A percentile compares a stretch with the other conserved stretches of the same genome.
Evolutionary conservation across 176 grass and related monocot genomes (phyloP).

Genomic region (Phoenix dactylifera): DNA sequence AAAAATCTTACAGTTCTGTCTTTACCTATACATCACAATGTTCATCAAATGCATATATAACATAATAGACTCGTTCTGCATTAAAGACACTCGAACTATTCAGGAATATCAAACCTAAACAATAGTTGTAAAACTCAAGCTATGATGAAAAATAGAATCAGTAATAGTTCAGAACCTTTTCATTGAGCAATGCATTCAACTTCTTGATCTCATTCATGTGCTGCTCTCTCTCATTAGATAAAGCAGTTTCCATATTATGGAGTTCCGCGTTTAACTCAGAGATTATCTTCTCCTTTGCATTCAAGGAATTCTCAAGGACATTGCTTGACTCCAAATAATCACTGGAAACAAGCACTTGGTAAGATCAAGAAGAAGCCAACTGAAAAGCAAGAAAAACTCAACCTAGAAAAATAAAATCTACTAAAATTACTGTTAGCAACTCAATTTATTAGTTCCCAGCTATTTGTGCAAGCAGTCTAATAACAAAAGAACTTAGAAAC

Average conservation of each 20-base stretch:
- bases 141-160: background rate
- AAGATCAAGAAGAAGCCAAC: constrained; percentile 1
- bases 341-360: constrained; percentile 31
- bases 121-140: too few species aligned
- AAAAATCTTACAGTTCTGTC: too few species aligned
- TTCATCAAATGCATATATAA: too few species aligned
- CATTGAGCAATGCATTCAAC: constrained; percentile 72
- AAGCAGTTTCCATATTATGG: constrained; percentile 72
- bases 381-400: constrained; percentile 7
- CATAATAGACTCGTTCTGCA: too few species aligned
- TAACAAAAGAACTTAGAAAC: too few species aligned
- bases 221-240: constrained; percentile 79
- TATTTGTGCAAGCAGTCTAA: too few species aligned
- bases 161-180: constrained; percentile 46
- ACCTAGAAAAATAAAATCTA: too few species aligned
- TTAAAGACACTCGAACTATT: too few species aligned
- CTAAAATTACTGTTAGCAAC: too few species aligned
- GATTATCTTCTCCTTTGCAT: constrained; percentile 98
- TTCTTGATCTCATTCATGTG: constrained; percentile 89
- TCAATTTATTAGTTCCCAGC: too few species aligned
- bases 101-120: too few species aligned
- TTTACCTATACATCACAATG: too few species aligned
- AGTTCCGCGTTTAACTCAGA: constrained; percentile 93
- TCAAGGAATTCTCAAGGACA: constrained; percentile 91
- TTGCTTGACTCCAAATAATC: constrained; percentile 77